Conservation (phyloP, 495 filamentous ascomycete species). For the Astrothelium macrocarpum region DNA sequence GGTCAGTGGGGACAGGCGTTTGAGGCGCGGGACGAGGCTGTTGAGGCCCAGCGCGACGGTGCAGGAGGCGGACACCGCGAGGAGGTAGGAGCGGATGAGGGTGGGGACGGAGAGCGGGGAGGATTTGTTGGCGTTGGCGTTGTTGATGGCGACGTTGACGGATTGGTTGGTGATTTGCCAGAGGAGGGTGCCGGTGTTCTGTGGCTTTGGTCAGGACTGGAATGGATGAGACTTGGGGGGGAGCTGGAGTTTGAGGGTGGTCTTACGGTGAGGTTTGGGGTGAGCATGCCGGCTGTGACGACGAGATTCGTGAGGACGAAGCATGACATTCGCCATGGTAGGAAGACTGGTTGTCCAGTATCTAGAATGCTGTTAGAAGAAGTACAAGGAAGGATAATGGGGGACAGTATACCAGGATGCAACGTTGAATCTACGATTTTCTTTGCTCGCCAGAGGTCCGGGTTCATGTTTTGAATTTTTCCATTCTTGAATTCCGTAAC, state of each 20-base stretch:
- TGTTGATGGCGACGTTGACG: conserved; percentile 96
- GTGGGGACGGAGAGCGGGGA: conserved; percentile 70
- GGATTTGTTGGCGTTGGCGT: conserved; percentile 93
- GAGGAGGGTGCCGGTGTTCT: conserved; percentile 79
- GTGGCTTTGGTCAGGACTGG: conserved; percentile 7
- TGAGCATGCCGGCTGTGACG: conserved; percentile 97
- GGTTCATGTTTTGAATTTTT: conserved; percentile 64
- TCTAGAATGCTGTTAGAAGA: conserved; percentile 42
- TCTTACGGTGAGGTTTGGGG: conserved; percentile 62
- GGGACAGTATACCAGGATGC: conserved; percentile 61
- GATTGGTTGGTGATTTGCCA: conserved; percentile 98
- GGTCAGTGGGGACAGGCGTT: conserved; percentile 60
- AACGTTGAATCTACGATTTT: conserved; percentile 93
- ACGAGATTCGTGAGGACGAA: conserved; percentile 90
- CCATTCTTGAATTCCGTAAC: conserved; percentile 76
- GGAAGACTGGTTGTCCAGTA: conserved; percentile 81
- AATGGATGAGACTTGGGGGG: neutral
- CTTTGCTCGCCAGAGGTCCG: conserved; percentile 89
- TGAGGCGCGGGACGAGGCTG: conserved; percentile 74
- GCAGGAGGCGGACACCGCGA: conserved; percentile 87
- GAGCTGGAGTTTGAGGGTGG: neutral
- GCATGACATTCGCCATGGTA: conserved; percentile 95
- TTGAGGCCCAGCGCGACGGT: conserved; percentile 91
- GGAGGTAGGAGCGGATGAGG: conserved; percentile 77
- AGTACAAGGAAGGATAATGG: neutral